Conservation (phyloP, 495 filamentous ascomycete species). For the Lineolata rhizophorae region DNA sequence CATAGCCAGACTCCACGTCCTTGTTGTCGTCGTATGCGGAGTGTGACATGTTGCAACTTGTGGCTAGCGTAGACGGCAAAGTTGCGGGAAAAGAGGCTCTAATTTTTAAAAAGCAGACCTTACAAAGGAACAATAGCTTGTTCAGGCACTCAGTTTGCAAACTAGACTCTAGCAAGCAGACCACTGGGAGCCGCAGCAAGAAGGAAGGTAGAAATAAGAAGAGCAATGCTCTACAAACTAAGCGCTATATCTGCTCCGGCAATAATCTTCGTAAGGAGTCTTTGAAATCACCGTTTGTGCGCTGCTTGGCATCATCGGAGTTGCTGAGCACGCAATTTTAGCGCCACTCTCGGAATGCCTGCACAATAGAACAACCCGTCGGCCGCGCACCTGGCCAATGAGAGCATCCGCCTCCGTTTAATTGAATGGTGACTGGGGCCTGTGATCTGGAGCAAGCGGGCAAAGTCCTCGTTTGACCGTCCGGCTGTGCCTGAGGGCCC, state of each 20-base stretch:
- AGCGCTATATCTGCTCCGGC: no score
- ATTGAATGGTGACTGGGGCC: no score
- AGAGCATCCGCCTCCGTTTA: no score
- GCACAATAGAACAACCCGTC: not conserved
- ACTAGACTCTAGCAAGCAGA: not conserved
- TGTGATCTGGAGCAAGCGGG: no score
- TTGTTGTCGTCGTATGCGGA: no score
- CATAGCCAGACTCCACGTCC: slow-evolving; percentile 97
- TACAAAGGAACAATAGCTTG: not conserved
- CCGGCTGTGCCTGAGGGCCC: no score
- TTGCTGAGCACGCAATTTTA: slow-evolving; percentile 16
- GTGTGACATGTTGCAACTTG: no score
- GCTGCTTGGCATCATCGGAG: slow-evolving; percentile 8
- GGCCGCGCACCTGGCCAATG: no score
- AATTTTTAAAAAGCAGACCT: not conserved
- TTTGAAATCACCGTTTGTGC: slow-evolving; percentile 11
- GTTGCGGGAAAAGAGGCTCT: not conserved
- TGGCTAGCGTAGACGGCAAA: no score
- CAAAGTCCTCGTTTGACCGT: no score
- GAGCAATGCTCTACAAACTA: no score
- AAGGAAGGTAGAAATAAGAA: not conserved
- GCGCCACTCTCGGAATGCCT: slow-evolving; percentile 1
- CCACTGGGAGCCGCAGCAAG: not conserved
- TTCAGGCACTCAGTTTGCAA: not conserved
- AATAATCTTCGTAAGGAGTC: slow-evolving; percentile 1